Evolutionary conservation across 306 rosid genomes (phyloP).

Genomic region (Amphicarpaea edgeworthii): DNA sequence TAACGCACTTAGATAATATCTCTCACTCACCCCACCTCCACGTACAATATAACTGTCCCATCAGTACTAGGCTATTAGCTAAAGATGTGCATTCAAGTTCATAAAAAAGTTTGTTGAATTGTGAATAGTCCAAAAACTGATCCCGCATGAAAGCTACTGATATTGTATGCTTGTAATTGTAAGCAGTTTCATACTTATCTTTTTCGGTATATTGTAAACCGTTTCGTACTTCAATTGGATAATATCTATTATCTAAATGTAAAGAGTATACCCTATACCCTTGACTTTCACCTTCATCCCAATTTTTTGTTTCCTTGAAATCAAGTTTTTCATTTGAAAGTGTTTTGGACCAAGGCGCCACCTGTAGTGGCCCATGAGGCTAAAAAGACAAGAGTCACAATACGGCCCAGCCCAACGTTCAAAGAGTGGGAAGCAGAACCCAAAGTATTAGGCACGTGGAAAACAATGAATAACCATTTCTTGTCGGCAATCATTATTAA

Average conservation of each 20-base stretch:
- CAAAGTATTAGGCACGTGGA: neutral
- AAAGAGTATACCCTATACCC: neutral
- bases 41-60: neutral
- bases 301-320: neutral
- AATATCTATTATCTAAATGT: neutral
- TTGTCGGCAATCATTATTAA: neutral
- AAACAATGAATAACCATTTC: neutral
- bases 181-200: too few relatives aligned
- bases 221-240: neutral
- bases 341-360: neutral
- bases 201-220: neutral
- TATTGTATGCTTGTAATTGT: too few relatives aligned
- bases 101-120: neutral
- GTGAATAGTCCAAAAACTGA: neutral
- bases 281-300: neutral
- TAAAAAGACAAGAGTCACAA: neutral
- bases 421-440: neutral
- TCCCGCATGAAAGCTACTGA: neutral
- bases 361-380: neutral
- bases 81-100: neutral
- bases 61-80: slow-evolving; percentile 12
- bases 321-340: neutral
- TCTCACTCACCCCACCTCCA: neutral
- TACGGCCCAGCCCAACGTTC: neutral
- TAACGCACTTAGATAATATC: neutral